These are phyloP conservation scores for Alternaria rosae DNA, from an alignment of 2,329 filamentous ascomycete species.

Conservation along the genomic window DNA sequence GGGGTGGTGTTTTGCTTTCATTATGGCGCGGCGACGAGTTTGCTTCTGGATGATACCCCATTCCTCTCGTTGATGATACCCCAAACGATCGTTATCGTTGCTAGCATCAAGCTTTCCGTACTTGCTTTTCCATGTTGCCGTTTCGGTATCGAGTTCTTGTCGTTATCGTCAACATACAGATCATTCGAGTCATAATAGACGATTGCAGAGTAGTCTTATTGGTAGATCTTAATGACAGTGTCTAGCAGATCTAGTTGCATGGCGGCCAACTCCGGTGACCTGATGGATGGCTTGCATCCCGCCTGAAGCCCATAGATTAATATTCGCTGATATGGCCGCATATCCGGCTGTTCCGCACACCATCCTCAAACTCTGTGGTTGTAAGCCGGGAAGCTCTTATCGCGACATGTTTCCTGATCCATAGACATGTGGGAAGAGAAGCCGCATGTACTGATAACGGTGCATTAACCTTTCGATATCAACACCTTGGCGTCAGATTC, in stretches of 20 bases:
- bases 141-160: background rate
- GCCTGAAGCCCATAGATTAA: conserved; percentile 15
- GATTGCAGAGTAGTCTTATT: background rate
- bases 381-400: conserved; percentile 14
- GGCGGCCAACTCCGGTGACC: conserved; percentile 18
- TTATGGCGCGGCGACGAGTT: conserved; percentile 16
- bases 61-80: conserved; percentile 41
- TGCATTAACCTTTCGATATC: conserved; percentile 26
- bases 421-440: conserved; percentile 1
- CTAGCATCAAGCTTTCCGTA: conserved; percentile 16
- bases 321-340: conserved; percentile 11
- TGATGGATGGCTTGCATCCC: conserved; percentile 16
- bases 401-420: conserved; percentile 6
- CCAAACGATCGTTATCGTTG: conserved; percentile 34
- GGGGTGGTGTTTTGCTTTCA: conserved; percentile 20
- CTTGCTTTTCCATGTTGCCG: background rate
- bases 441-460: conserved; percentile 27
- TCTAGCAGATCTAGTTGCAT: conserved; percentile 14
- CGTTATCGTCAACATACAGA: background rate
- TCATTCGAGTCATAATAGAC: conserved; percentile 4
- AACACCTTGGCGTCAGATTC: conserved; percentile 20
- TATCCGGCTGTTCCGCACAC: conserved; percentile 13
- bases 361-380: conserved; percentile 1
- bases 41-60: conserved; percentile 37
- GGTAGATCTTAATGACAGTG: conserved; percentile 16